Evolutionary conservation across 2,329 filamentous ascomycete species (phyloP).

Genomic region (Corinectria fuckeliana): DNA sequence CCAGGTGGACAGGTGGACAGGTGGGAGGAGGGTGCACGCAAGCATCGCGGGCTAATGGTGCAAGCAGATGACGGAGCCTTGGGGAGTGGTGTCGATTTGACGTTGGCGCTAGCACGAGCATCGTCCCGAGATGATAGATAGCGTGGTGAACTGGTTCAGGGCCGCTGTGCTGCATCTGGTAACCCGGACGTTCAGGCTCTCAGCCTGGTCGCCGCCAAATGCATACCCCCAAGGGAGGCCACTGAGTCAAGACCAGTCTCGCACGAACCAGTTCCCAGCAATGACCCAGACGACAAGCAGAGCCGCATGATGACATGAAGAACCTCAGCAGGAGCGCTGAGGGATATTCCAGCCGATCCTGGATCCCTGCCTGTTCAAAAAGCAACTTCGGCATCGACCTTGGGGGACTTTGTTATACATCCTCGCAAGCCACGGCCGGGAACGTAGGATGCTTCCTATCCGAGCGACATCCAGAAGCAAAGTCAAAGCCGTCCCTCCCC

Average conservation of each 20-base stretch:
- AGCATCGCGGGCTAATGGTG: constrained; percentile 21
- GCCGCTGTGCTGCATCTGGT: neutral
- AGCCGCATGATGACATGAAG: neutral
- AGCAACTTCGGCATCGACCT: neutral
- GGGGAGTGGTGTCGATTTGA: constrained; percentile 21
- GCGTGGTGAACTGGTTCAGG: neutral
- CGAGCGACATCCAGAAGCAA: neutral
- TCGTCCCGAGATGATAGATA: neutral
- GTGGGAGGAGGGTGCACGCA: too few species aligned
- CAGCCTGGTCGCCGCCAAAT: neutral
- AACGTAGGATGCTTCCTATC: neutral
- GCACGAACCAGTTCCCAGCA: neutral
- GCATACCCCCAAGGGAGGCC: neutral
- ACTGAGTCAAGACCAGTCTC: neutral
- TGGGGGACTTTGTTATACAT: neutral
- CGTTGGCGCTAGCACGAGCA: constrained; percentile 28
- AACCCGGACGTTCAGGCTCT: neutral
- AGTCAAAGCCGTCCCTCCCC: constrained; percentile 13
- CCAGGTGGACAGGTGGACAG: constrained; percentile 14
- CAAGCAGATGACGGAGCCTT: constrained; percentile 7
- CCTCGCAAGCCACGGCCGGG: neutral
- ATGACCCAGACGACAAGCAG: neutral
- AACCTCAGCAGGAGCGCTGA: neutral
- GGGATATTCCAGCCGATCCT: constrained; percentile 15
- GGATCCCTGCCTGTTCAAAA: constrained; percentile 11